A percentile compares a stretch with the other conserved stretches of the same genome.
These are phyloP conservation scores for Fusarium burgessii DNA, from an alignment of 2,329 filamentous ascomycete genomes.

Conservation along the genomic window DNA sequence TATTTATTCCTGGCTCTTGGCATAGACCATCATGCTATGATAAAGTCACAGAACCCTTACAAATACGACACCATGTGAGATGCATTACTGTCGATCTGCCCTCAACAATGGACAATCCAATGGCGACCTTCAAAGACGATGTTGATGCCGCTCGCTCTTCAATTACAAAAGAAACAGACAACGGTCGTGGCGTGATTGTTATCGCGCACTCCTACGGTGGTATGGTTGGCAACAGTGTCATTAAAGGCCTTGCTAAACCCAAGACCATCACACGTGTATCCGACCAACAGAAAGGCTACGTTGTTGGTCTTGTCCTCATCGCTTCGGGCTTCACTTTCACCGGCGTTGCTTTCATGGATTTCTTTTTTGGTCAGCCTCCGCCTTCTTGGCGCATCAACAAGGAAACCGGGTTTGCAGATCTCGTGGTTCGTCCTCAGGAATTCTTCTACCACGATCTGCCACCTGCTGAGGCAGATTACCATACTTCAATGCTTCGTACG, in stretches of 20 bases:
- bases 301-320: background rate
- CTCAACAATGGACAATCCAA: background rate
- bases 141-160: background rate
- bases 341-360: background rate
- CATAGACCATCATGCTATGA: background rate
- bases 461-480: background rate
- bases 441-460: conserved; percentile 3
- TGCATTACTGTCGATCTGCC: background rate
- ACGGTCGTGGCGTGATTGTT: background rate
- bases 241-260: background rate
- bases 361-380: background rate
- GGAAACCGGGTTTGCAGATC: background rate
- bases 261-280: accelerated
- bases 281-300: background rate
- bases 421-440: background rate
- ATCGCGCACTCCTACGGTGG: conserved; percentile 4
- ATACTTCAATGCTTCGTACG: background rate
- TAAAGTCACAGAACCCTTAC: background rate
- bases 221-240: background rate
- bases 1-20: conserved; percentile 1
- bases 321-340: background rate
- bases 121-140: background rate
- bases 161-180: background rate
- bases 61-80: background rate
- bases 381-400: conserved; percentile 2